Evolutionary conservation across 768 basidiomycete species (phyloP), one percentile per base, ranked within the genome.

Genomic region (Suillus brevipes): DNA sequence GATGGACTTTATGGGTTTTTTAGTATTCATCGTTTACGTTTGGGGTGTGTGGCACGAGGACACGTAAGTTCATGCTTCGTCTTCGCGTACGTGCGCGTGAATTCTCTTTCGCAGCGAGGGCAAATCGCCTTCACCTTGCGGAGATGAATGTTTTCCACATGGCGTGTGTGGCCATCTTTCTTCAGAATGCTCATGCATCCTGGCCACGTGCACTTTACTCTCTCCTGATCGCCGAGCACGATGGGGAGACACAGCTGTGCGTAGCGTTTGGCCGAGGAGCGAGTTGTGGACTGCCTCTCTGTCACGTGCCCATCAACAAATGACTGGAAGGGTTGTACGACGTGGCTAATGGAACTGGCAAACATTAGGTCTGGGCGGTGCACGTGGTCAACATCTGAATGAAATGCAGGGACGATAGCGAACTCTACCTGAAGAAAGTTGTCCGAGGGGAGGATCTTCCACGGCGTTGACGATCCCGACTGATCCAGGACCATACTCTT

Each of bases 1-100:
- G 25, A 52, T 16, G 6, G 12, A 4, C 25, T 3, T 52, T 28
- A 16, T 31, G 28, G 2, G 3, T 52, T 34, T 34, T 34, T 34
- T 34, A 3, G 1, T 28, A 28, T 28, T 18, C 28, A 52, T 52
- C 50, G 1, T 40, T 38, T 40, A 59, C 25, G 23, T 28, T 4
- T 58, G 4, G 37, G 10, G n/a, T 25, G 57, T 40, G 18, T n/a
- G n/a, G n/a, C 9, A 28, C 38, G 6, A 40, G 3, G 18, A 40
- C 57, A 58, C 5, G 31, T 57, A 57, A 23, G 36, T 57, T 57
- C 23, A 28, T 58, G 57, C 5, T 58, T 58, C 37, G 38, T 58
- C 57, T 58, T 58, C 23, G 23, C 38, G 6, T 59, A 40, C 6
- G 5, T 40, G 34, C 38, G 57, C 38, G 38, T 16, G 25, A 59